Evolutionary conservation across 148 eudicot genomes (phyloP).

Genomic region (Hydrangea macrophylla): DNA sequence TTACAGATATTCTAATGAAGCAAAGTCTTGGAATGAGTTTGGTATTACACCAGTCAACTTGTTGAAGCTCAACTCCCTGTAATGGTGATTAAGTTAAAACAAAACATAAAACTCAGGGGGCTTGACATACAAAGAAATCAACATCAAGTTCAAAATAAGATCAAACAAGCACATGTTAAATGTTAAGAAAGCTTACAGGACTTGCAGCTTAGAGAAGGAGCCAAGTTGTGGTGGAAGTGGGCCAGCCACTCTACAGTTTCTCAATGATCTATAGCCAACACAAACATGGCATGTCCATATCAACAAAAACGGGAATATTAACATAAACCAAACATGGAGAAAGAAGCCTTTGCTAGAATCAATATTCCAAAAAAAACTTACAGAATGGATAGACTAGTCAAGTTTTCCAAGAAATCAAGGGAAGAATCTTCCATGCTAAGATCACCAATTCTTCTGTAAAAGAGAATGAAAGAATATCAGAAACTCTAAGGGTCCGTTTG

Average conservation of each 20-base stretch:
- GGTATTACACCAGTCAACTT: conserved; percentile 36
- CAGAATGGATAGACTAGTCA: conserved; percentile 34
- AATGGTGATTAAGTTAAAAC: neutral
- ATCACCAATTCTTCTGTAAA: conserved; percentile 39
- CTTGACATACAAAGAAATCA: neutral
- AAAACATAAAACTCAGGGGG: neutral
- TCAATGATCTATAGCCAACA: conserved; percentile 26
- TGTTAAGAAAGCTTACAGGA: conserved; percentile 21
- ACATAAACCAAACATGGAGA: neutral
- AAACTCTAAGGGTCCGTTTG: neutral
- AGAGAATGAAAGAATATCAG: neutral
- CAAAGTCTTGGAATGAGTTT: conserved; percentile 26
- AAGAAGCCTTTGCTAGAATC: neutral
- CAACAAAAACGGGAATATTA: neutral
- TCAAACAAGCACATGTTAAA: neutral
- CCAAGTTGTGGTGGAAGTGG: conserved; percentile 27
- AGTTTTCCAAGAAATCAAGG: conserved; percentile 32
- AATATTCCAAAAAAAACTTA: conserved; percentile 16
- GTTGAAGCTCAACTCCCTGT: conserved; percentile 49
- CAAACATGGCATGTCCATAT: neutral
- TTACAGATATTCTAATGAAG: conserved; percentile 30
- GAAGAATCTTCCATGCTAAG: conserved; percentile 29
- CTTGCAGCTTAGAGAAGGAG: conserved; percentile 30
- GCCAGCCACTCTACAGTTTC: conserved; percentile 31
- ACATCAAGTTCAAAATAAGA: no score